phyloP scores from a whole-genome alignment of 306 rosid genomes.

The Castanea sativa region DNA sequence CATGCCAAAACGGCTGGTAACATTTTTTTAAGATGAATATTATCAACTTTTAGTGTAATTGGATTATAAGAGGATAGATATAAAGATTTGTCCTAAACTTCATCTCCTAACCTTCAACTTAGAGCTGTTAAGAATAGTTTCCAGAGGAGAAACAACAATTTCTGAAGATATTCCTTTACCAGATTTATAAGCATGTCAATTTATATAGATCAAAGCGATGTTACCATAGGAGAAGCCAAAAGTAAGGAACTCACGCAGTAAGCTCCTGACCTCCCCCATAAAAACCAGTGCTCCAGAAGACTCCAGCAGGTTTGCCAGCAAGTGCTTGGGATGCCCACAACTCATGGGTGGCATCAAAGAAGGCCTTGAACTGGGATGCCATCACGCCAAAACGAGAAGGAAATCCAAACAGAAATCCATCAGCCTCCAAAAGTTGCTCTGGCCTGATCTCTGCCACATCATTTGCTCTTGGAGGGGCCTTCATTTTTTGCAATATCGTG shows the following conservation, averaged over 20 bases:
- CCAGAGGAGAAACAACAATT: not conserved
- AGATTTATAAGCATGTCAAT: not conserved
- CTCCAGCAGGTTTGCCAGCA: constrained; percentile 96
- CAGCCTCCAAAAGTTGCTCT: constrained; percentile 82
- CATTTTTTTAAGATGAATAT: not conserved
- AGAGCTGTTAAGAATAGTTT: not conserved
- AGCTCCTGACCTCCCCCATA: constrained; percentile 97
- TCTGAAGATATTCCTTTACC: not conserved
- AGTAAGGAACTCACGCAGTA: constrained; percentile 62
- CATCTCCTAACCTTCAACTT: not conserved
- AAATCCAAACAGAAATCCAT: constrained; percentile 83
- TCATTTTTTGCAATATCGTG: constrained; percentile 63
- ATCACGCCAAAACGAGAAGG: constrained; percentile 96
- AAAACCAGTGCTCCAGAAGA: constrained; percentile 97
- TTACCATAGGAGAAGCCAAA: not conserved
- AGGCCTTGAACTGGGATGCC: constrained; percentile 84
- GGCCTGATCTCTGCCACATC: constrained; percentile 82
- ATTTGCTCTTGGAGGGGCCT: constrained; percentile 67
- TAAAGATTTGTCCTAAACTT: not conserved
- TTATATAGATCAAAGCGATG: constrained; percentile 9
- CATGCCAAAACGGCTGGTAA: not conserved
- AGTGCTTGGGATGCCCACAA: constrained; percentile 83
- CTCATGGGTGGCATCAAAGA: constrained; percentile 70
- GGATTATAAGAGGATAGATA: not conserved
- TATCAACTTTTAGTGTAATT: not conserved